Percentiles rank a stretch among this genome's conserved stretches.
Conservation (phyloP, 441 rosid genomes). For the Viola pubescens region DNA sequence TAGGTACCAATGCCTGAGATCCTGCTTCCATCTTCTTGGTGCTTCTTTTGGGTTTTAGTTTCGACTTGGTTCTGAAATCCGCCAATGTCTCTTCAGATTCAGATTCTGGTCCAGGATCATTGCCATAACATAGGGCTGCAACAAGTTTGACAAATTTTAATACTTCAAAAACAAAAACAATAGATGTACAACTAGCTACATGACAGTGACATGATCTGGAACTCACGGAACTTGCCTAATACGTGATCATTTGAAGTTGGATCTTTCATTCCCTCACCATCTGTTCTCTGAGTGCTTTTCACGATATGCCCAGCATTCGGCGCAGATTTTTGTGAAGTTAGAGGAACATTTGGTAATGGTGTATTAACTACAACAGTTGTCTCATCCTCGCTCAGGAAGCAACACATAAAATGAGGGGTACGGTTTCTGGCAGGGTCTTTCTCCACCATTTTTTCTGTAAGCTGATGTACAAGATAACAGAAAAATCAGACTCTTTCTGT, state of each 20-base stretch:
- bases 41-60: conserved; percentile 21
- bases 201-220: not conserved
- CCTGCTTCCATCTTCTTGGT: conserved; percentile 19
- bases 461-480: conserved; percentile 29
- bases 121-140: conserved; percentile 44
- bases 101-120: conserved; percentile 34
- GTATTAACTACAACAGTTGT: conserved; percentile 39
- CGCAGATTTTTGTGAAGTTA: conserved; percentile 37
- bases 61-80: conserved; percentile 18
- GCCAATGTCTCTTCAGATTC: conserved; percentile 33
- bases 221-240: conserved; percentile 26
- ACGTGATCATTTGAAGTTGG: conserved; percentile 20
- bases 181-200: conserved; percentile 2
- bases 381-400: conserved; percentile 46
- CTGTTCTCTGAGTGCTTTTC: conserved; percentile 33
- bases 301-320: conserved; percentile 30
- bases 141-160: conserved; percentile 5
- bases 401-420: conserved; percentile 59
- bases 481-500: too few relatives aligned
- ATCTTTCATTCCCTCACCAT: conserved; percentile 15
- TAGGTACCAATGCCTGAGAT: conserved; percentile 18
- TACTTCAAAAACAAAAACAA: not conserved
- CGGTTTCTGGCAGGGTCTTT: conserved; percentile 60
- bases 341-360: conserved; percentile 34
- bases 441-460: conserved; percentile 57